Evolutionary conservation across 1,284 basidiomycete genomes (phyloP).

Genomic region (Heterobasidion parviporum): DNA sequence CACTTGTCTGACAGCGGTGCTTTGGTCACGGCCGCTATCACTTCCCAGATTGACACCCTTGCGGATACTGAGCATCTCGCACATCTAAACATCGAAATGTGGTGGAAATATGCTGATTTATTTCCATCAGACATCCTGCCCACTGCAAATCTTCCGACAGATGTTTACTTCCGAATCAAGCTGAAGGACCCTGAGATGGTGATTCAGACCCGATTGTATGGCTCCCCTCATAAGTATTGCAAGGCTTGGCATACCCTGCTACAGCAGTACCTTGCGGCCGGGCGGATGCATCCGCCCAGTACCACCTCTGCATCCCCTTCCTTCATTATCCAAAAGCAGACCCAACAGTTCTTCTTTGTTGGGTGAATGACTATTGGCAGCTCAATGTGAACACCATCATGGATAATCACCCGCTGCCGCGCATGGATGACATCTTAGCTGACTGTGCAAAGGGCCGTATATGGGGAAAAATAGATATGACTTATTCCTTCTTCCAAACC

Average conservation of each 20-base stretch:
- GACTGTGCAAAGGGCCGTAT: slow-evolving; percentile 21
- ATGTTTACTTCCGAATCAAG: slow-evolving; percentile 12
- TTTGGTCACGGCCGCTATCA: too few species aligned
- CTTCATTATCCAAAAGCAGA: slow-evolving; percentile 26
- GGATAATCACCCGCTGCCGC: slow-evolving; percentile 17
- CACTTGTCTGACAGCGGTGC: too few species aligned
- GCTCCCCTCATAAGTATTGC: slow-evolving; percentile 14
- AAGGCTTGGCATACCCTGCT: slow-evolving; percentile 12
- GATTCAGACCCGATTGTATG: slow-evolving; percentile 11
- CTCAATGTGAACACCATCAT: slow-evolving; percentile 24
- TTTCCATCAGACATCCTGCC: slow-evolving; percentile 12
- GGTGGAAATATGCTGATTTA: slow-evolving; percentile 3
- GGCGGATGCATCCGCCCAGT: slow-evolving; percentile 10
- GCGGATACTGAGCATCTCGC: not conserved
- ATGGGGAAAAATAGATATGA: slow-evolving; percentile 28
- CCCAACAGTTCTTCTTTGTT: slow-evolving; percentile 16
- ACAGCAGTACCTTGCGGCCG: slow-evolving; percentile 11
- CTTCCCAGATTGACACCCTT: not conserved
- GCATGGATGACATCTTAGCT: slow-evolving; percentile 14
- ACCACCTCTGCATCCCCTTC: slow-evolving; percentile 19
- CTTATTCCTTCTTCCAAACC: slow-evolving; percentile 29
- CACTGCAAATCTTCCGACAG: slow-evolving; percentile 9
- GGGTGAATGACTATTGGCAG: slow-evolving; percentile 26
- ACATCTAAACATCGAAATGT: not conserved
- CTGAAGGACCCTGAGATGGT: slow-evolving; percentile 14